phyloP scores from a whole-genome alignment of 2,329 filamentous ascomycete species.

The Fusarium begoniae region DNA sequence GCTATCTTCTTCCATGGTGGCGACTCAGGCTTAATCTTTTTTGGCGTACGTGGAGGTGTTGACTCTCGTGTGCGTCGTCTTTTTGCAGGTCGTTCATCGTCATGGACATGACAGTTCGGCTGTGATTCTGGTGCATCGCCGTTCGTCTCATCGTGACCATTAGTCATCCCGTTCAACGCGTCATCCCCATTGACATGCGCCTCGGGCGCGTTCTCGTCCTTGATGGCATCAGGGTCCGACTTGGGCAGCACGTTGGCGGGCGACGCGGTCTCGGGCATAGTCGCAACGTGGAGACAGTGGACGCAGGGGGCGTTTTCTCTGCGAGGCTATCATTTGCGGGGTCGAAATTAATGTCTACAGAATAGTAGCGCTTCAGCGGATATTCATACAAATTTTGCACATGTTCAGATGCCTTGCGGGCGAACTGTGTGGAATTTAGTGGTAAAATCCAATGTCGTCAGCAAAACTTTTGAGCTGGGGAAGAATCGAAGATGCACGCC shows the following conservation, averaged over 20 bases:
- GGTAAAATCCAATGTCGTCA: slow-evolving; percentile 55
- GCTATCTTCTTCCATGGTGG: slow-evolving; percentile 92
- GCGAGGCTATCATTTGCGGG: slow-evolving; percentile 66
- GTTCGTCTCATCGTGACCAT: slow-evolving; percentile 26
- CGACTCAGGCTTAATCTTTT: slow-evolving; percentile 66
- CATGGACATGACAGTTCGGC: slow-evolving; percentile 51
- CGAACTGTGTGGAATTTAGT: slow-evolving; percentile 56
- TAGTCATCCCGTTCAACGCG: slow-evolving; percentile 26
- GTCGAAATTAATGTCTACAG: slow-evolving; percentile 65
- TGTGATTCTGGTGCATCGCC: slow-evolving; percentile 44
- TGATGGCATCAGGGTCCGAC: slow-evolving; percentile 42
- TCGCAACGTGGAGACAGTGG: slow-evolving; percentile 55
- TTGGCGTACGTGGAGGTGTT: slow-evolving; percentile 52
- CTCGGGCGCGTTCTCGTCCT: slow-evolving; percentile 38
- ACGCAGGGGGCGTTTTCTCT: slow-evolving; percentile 61
- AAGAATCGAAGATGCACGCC: slow-evolving; percentile 43
- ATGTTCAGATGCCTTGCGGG: slow-evolving; percentile 62
- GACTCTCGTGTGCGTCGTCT: slow-evolving; percentile 68
- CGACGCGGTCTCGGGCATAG: slow-evolving; percentile 71
- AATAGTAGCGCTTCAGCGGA: slow-evolving; percentile 57
- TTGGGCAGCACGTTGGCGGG: slow-evolving; percentile 53
- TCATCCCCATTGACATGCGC: slow-evolving; percentile 28
- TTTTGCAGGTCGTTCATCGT: slow-evolving; percentile 66
- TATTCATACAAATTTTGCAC: slow-evolving; percentile 60
- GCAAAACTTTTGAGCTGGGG: slow-evolving; percentile 59